phyloP scores from a whole-genome alignment of 1,284 basidiomycete genomes.

The Cryptococcus sp. region DNA sequence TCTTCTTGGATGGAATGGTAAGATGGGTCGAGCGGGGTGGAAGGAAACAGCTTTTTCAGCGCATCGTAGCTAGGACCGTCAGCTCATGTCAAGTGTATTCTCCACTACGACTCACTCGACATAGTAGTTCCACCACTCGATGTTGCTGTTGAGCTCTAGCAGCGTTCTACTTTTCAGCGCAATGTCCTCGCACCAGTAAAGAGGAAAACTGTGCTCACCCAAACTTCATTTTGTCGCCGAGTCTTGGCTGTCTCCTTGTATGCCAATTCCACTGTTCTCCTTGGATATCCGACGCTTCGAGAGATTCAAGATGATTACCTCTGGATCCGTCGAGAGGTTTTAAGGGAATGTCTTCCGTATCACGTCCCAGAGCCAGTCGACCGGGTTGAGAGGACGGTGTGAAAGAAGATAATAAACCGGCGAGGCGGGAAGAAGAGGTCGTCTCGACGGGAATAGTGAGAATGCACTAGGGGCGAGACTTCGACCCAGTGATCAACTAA shows the following conservation, averaged over 20 bases:
- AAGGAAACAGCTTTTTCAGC: slow-evolving; percentile 65
- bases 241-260: slow-evolving; percentile 16
- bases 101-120: slow-evolving; percentile 50
- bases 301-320: too few species aligned
- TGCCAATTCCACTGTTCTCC: slow-evolving; percentile 29
- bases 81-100: not conserved
- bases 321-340: too few species aligned
- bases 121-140: slow-evolving; percentile 94
- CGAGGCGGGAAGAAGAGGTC: too few species aligned
- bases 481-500: too few species aligned
- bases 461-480: too few species aligned
- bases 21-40: slow-evolving; percentile 41
- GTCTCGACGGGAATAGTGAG: too few species aligned
- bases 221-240: slow-evolving; percentile 48
- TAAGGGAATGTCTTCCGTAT: too few species aligned
- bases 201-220: slow-evolving; percentile 31
- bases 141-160: slow-evolving; percentile 86
- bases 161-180: slow-evolving; percentile 52
- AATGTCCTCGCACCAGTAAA: not conserved
- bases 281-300: not conserved
- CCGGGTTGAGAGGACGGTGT: too few species aligned
- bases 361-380: too few species aligned
- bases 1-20: slow-evolving; percentile 64
- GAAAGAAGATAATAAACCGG: too few species aligned
- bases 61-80: slow-evolving; percentile 65